These are phyloP conservation scores for Dorcoceras hygrometricum DNA, from an alignment of 257 asterid species.

Conservation along the genomic window DNA sequence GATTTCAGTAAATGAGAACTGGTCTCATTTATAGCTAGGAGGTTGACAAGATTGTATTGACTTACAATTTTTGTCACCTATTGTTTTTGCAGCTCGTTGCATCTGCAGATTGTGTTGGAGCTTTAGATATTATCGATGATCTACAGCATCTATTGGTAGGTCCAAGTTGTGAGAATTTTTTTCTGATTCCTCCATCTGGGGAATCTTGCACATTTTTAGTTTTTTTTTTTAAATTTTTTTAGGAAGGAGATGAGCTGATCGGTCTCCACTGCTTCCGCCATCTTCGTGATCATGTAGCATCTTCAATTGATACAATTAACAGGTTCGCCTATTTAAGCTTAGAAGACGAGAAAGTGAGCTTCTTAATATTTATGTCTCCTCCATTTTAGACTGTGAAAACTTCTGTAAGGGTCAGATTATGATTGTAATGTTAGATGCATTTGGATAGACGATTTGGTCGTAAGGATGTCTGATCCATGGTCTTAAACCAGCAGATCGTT, in stretches of 20 bases:
- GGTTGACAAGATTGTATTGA: conserved; percentile 18
- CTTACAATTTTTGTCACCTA: conserved; percentile 28
- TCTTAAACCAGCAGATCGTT: background rate
- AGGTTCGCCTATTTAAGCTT: conserved; percentile 55
- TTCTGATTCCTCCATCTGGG: conserved; percentile 16
- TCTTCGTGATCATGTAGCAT: conserved; percentile 76
- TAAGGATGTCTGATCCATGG: background rate
- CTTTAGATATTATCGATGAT: conserved; percentile 90
- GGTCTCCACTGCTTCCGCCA: conserved; percentile 97
- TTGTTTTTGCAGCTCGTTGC: conserved; percentile 79
- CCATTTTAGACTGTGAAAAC: background rate
- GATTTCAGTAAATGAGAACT: background rate
- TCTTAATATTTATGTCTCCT: conserved; percentile 12
- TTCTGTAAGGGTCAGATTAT: background rate
- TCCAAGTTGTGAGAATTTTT: conserved; percentile 18
- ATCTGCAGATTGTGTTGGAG: conserved; percentile 98
- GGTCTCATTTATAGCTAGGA: conserved; percentile 18
- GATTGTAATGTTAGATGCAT: too few relatives aligned
- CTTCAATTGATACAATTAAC: conserved; percentile 86
- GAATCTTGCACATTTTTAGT: conserved; percentile 19
- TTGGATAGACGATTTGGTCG: background rate
- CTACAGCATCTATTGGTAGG: conserved; percentile 90
- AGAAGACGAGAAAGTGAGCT: conserved; percentile 22
- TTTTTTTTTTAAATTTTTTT: conserved; percentile 21
- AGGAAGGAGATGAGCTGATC: conserved; percentile 92